Conservation (phyloP, 768 basidiomycete species). For the Rhodocollybia butyracea region DNA sequence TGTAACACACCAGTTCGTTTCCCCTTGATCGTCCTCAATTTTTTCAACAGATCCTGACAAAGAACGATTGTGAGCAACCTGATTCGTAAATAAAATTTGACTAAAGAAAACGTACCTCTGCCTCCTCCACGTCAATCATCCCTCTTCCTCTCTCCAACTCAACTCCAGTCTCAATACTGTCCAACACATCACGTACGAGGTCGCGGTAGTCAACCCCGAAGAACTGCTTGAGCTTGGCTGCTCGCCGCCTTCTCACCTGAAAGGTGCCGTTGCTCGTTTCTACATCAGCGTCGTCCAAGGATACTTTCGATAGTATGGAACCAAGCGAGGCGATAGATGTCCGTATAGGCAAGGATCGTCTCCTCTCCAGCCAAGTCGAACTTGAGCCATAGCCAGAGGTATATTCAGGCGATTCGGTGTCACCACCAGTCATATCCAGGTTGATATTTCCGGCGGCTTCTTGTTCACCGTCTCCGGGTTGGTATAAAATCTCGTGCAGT, state of each 20-base stretch:
- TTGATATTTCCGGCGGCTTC: neutral
- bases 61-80: conserved; percentile 12
- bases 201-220: conserved; percentile 86
- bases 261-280: conserved; percentile 33
- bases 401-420: conserved; percentile 4
- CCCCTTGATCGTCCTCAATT: conserved; percentile 50
- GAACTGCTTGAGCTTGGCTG: conserved; percentile 83
- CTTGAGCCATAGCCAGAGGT: conserved; percentile 25
- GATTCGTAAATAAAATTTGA: neutral
- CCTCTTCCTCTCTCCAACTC: conserved; percentile 67
- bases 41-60: conserved; percentile 51
- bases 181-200: conserved; percentile 71
- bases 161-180: conserved; percentile 74
- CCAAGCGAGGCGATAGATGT: conserved; percentile 47
- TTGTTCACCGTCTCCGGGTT: conserved; percentile 21
- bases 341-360: conserved; percentile 69
- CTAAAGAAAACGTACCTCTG: conserved; percentile 49
- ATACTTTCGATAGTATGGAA: neutral
- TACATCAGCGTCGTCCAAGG: conserved; percentile 6
- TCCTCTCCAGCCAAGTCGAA: conserved; percentile 56
- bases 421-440: neutral
- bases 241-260: conserved; percentile 67
- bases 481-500: conserved; percentile 65
- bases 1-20: conserved; percentile 37
- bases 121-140: conserved; percentile 62